phyloP scores from a whole-genome alignment of 75 land plant species.

The Isoetes taiwanensis region DNA sequence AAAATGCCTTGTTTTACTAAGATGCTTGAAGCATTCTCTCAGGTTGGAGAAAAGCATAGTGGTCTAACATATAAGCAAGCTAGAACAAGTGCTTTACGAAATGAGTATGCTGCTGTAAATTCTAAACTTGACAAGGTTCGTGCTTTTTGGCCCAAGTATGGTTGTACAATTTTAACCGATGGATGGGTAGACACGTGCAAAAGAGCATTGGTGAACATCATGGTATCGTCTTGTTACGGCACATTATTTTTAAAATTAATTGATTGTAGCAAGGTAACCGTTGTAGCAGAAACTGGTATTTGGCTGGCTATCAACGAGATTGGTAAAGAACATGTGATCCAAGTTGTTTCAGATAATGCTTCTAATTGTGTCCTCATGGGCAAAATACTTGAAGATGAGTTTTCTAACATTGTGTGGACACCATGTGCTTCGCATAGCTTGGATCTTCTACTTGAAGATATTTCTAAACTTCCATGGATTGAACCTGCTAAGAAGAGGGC shows the following conservation, averaged over 20 bases:
- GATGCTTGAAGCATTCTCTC: too few species aligned
- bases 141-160: too few species aligned
- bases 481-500: too few species aligned
- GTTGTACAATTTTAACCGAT: slow-evolving; percentile 27
- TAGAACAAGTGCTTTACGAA: too few species aligned
- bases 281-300: slow-evolving; percentile 14
- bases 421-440: slow-evolving; percentile 38
- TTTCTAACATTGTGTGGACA: slow-evolving; percentile 37
- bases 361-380: slow-evolving; percentile 24
- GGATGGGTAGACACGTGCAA: slow-evolving; percentile 21
- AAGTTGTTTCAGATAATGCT: slow-evolving; percentile 39
- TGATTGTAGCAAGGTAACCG: slow-evolving; percentile 20
- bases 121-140: too few species aligned
- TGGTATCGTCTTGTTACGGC: slow-evolving; percentile 19
- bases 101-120: too few species aligned
- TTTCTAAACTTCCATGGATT: slow-evolving; percentile 24
- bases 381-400: slow-evolving; percentile 25
- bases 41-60: too few species aligned
- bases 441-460: slow-evolving; percentile 36
- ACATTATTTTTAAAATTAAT: slow-evolving; percentile 23
- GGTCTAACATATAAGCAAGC: too few species aligned
- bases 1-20: too few species aligned
- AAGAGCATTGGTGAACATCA: slow-evolving; percentile 22
- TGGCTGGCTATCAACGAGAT: slow-evolving; percentile 30
- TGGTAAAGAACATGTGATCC: slow-evolving; percentile 37